Evolutionary conservation across 169 alveolate genomes (phyloP).

Genomic region (Plasmodium gonderi): DNA sequence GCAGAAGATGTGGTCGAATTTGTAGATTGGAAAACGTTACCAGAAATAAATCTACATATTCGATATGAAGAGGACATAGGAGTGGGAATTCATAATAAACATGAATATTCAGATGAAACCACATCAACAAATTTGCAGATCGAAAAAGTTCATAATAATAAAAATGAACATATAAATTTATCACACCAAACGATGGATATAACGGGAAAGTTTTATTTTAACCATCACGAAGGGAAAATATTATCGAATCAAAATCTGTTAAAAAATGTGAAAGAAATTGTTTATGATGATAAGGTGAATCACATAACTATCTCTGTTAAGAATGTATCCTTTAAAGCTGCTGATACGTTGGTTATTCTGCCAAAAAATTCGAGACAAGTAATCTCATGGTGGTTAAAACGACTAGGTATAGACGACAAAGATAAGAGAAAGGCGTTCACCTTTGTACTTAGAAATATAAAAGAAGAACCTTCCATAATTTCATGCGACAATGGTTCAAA

Average conservation of each 20-base stretch:
- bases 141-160: constrained; percentile 61
- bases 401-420: constrained; percentile 41
- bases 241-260: constrained; percentile 41
- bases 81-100: constrained; percentile 21
- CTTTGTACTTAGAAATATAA: constrained; percentile 76
- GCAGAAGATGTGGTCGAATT: constrained; percentile 55
- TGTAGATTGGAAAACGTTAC: constrained; percentile 52
- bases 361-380: constrained; percentile 79
- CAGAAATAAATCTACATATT: constrained; percentile 7
- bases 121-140: background rate
- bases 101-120: background rate
- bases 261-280: constrained; percentile 12
- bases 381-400: constrained; percentile 71
- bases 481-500: constrained; percentile 29
- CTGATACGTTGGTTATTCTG: constrained; percentile 81
- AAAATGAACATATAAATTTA: constrained; percentile 47
- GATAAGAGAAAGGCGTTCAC: constrained; percentile 79
- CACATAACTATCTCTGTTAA: constrained; percentile 11
- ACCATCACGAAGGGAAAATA: constrained; percentile 60
- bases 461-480: background rate
- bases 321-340: constrained; percentile 73
- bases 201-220: constrained; percentile 74
- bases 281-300: constrained; percentile 48
- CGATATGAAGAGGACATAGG: constrained; percentile 7
- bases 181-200: constrained; percentile 53